phyloP scores from a whole-genome alignment of 1,139 yeast species.

The Candida glucosophila region DNA sequence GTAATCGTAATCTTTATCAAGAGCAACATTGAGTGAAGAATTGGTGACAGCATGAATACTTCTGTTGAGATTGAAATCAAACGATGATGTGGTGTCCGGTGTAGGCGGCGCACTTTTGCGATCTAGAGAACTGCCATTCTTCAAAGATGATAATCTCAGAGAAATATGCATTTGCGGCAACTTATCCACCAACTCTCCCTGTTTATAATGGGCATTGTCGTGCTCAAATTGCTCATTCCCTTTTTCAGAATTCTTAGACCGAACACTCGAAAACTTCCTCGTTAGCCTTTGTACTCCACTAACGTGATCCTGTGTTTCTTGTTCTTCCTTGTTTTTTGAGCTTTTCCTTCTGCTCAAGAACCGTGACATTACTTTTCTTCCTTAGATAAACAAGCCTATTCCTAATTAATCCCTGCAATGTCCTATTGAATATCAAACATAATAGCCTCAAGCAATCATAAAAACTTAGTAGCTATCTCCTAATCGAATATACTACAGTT shows the following conservation, averaged over 20 bases:
- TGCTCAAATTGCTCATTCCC: constrained; percentile 14
- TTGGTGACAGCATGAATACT: constrained; percentile 18
- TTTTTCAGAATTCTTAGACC: too few relatives aligned
- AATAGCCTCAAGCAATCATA: too few relatives aligned
- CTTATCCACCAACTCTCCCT: not conserved
- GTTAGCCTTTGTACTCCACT: too few relatives aligned
- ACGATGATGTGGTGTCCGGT: constrained; percentile 18
- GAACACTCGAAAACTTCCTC: too few relatives aligned
- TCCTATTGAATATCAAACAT: not conserved
- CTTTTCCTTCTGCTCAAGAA: too few relatives aligned
- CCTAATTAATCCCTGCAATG: not conserved
- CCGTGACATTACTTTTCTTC: too few relatives aligned
- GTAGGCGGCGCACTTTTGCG: constrained; percentile 23
- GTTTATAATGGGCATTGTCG: constrained; percentile 3
- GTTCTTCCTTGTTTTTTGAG: too few relatives aligned
- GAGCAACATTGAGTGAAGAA: constrained; percentile 30
- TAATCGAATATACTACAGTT: too few relatives aligned
- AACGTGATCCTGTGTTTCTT: too few relatives aligned
- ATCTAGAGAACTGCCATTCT: constrained; percentile 9
- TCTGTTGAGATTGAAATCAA: constrained; percentile 20
- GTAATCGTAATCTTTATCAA: too few relatives aligned
- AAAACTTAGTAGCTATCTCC: too few relatives aligned
- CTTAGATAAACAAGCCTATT: too few relatives aligned
- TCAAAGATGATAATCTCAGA: constrained; percentile 22
- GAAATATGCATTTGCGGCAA: constrained; percentile 19